These are phyloP conservation scores for Eutypa lata DNA, from an alignment of 2,329 filamentous ascomycete genomes.

Conservation along the genomic window DNA sequence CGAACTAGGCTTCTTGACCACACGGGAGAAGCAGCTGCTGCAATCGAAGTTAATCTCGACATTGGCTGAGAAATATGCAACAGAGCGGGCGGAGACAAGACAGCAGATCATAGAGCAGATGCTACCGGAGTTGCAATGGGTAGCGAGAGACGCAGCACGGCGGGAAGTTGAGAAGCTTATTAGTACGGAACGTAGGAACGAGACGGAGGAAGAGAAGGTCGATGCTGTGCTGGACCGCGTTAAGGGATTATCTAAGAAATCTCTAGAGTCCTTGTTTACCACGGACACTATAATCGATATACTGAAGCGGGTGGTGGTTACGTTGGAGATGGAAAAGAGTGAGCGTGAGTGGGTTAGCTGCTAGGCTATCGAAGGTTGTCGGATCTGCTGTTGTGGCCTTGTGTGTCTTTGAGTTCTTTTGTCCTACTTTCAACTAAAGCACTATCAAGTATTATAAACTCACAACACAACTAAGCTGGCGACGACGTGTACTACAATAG, in stretches of 20 bases:
- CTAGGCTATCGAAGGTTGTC: no score
- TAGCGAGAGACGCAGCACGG: conserved; percentile 1
- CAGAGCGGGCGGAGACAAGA: neutral
- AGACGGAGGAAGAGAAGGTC: conserved; percentile 6
- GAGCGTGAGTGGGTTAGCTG: no score
- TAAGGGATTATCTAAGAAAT: neutral
- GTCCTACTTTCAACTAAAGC: neutral
- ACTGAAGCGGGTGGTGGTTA: conserved; percentile 1
- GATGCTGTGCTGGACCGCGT: conserved; percentile 3
- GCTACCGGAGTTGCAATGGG: neutral
- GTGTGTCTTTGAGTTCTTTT: no score
- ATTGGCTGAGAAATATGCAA: neutral
- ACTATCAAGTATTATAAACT: no score
- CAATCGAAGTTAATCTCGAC: no score
- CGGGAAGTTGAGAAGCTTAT: conserved; percentile 1
- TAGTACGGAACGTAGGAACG: neutral
- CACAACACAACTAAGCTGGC: no score
- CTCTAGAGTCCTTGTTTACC: conserved; percentile 6
- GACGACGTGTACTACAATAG: conserved; percentile 3
- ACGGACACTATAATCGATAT: neutral
- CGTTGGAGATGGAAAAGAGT: conserved; percentile 2
- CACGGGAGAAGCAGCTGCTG: no score
- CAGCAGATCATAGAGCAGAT: neutral
- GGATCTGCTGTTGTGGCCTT: no score
- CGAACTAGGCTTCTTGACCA: no score